Evolutionary conservation across 805 yeast species (phyloP), one percentile per base, ranked within the genome.

Genomic region (Kuraishia molischiana): DNA sequence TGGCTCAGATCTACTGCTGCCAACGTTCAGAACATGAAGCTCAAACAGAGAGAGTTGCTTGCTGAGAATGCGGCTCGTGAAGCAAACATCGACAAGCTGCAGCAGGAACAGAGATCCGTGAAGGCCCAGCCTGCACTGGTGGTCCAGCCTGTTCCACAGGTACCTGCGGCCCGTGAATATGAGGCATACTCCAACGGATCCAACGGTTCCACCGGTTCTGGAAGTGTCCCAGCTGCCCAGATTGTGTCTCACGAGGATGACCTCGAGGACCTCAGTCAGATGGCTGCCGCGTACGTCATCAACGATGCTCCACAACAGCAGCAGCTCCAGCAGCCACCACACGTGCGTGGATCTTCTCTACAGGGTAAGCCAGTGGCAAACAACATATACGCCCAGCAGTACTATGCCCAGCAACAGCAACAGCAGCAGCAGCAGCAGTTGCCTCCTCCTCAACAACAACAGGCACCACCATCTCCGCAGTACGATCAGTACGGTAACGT

Each of bases 1-100:
- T 57, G 58, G 61, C 36, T 60, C 24, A 55, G 62, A 38, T 54
- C 48, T 38, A 56, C 49, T 36, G 34, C 51, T n/a, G 56, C 52
- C 35, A 52, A 51, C 39, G 39, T 54, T n/a, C 46, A 47, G 33
- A 44, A 46, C 19, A 40, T 56, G 32, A 56, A 50, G 40, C 40
- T 51, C 20, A 41, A 47, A 19, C 55, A 54, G 38, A 52, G 52
- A 29, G 48, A 49, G 30, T 11, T 53, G 31, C 11, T 47, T 2
- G 20, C 44, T 15, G 38, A 53, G 21, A 54, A 47, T 38, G 50
- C 61, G 19, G 43, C 57, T 34, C 43, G 53, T 38, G 60, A 62
- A 43, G 46, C 44, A 29, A 44, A 46, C 29, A 33, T 49, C 19
- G 18, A 26, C 21, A 29, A 38, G 36, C 18, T 22, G 24, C 17